Evolutionary conservation across 2,329 filamentous ascomycete genomes (phyloP), one percentile per base, ranked within the genome.

Genomic region (Chalaropsis thielavioides): DNA sequence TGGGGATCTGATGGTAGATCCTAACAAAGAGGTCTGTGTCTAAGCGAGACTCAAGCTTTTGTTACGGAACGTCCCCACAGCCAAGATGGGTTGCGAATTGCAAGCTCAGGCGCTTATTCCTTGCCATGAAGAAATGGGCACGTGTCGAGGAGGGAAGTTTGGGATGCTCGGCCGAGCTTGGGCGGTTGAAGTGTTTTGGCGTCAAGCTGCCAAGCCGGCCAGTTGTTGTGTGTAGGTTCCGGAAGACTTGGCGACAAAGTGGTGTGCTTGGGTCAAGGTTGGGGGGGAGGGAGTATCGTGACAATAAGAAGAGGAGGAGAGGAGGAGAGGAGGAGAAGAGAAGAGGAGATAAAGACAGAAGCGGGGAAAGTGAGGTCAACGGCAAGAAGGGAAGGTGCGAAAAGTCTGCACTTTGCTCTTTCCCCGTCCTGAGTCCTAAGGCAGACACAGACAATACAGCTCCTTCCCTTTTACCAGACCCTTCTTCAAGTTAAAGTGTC

Each of bases 31-130:
- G 51, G 51, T 56, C 51, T 56, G 51, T 56, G 51, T 35, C 51
- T 56, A 56, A 56, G 51, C 51, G 51, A 56, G 8, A 31, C 22
- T 56, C 51, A 56, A 56, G 51, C 27, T 56, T 56, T n/a, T 35
- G 46, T 49, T 49, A 22, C n/a, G 19, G n/a, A 49, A 22, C 46
- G 46, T 49, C 19, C 22, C 46, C 22, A 49, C 22, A 5, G n/a
- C 19, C n/a, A 22, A 24, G 22, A 24, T 49, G 11, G 46, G 6
- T 1, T 13, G 22, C 22, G 46, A 49, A 8, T 49, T 49, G 19
- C 10, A 10, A 17, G 22, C 13, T 35, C 13, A 11, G 51, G 24
- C 51, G 51, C 51, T 56, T 56, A 27, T 56, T 56, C 51, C 51
- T 3, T 8, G 17, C 11, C 15, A 35, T 17, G 51, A 11, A 10